Percentiles rank a stretch among this genome's conserved stretches.
Evolutionary conservation across 768 basidiomycete species (phyloP).

Genomic region (Agaricus subrufescens): DNA sequence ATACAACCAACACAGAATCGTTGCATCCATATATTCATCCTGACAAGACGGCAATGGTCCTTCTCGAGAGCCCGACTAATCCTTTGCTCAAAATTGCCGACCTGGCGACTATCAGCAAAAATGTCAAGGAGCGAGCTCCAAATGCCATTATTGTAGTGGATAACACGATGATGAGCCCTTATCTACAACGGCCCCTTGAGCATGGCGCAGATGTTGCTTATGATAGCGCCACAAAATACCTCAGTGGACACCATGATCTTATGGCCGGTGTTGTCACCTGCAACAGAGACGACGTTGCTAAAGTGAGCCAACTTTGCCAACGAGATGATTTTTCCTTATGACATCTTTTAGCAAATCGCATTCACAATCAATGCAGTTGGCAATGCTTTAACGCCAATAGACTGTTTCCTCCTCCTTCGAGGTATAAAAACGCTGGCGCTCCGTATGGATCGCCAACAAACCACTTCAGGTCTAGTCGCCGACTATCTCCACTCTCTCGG

Average conservation of each 20-base stretch:
- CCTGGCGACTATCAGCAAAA: slow-evolving; percentile 73
- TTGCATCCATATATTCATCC: slow-evolving; percentile 62
- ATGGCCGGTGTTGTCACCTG: slow-evolving; percentile 97
- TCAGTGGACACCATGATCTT: slow-evolving; percentile 97
- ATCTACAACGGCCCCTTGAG: slow-evolving; percentile 91
- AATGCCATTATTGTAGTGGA: slow-evolving; percentile 87
- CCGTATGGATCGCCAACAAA: slow-evolving; percentile 92
- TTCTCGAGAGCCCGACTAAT: slow-evolving; percentile 96
- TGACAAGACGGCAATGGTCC: slow-evolving; percentile 87
- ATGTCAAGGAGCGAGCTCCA: slow-evolving; percentile 79
- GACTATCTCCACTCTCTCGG: slow-evolving; percentile 80
- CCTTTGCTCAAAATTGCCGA: slow-evolving; percentile 95
- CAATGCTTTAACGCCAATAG: slow-evolving; percentile 92
- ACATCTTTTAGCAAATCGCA: slow-evolving; percentile 60
- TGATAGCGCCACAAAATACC: slow-evolving; percentile 96
- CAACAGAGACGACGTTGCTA: slow-evolving; percentile 82
- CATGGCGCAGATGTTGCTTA: slow-evolving; percentile 97
- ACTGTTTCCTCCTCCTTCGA: slow-evolving; percentile 92
- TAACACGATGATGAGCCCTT: slow-evolving; percentile 99
- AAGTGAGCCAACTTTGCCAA: neutral
- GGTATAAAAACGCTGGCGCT: slow-evolving; percentile 95
- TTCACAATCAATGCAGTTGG: slow-evolving; percentile 93
- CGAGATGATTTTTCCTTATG: neutral
- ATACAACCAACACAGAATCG: slow-evolving; percentile 73
- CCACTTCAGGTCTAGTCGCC: slow-evolving; percentile 78